Percentiles rank a stretch among this genome's conserved stretches.
Evolutionary conservation across 2,329 filamentous ascomycete species (phyloP).

Genomic region (Penicillium sp.): DNA sequence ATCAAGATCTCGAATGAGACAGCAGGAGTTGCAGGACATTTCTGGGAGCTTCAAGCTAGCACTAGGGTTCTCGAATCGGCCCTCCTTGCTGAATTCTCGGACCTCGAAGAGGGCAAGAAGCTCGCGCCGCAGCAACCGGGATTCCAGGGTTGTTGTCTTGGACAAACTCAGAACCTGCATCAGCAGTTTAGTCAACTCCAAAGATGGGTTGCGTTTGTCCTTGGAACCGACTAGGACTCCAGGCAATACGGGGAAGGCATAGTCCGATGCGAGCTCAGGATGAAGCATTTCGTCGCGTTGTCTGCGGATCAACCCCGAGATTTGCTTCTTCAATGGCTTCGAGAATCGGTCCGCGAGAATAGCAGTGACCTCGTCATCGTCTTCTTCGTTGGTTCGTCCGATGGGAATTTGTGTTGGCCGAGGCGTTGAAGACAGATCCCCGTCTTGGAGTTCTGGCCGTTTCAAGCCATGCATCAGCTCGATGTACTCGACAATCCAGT

Average conservation of each 20-base stretch:
- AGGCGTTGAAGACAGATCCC: constrained; percentile 58
- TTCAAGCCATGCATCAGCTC: constrained; percentile 90
- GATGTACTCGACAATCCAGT: constrained; percentile 94
- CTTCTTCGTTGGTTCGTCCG: constrained; percentile 57
- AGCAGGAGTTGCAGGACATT: constrained; percentile 86
- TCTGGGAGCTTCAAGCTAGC: constrained; percentile 70
- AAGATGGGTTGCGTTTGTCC: constrained; percentile 66
- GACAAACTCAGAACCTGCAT: constrained; percentile 91
- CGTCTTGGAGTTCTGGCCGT: constrained; percentile 55
- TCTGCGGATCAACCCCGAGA: constrained; percentile 73
- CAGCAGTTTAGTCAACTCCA: constrained; percentile 88
- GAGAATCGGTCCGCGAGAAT: constrained; percentile 81
- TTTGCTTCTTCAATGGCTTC: constrained; percentile 85
- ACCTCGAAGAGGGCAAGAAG: constrained; percentile 88
- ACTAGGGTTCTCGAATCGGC: constrained; percentile 82
- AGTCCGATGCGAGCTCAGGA: constrained; percentile 81
- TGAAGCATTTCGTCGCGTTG: constrained; percentile 88
- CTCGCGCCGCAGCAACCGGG: constrained; percentile 82
- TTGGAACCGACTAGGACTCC: constrained; percentile 44
- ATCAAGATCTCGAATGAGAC: constrained; percentile 82
- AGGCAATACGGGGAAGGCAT: constrained; percentile 75
- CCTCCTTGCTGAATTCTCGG: constrained; percentile 85
- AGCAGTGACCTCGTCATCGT: constrained; percentile 58
- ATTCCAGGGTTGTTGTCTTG: constrained; percentile 85
- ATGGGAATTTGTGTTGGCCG: constrained; percentile 61